Evolutionary conservation across 179 eudicot species (phyloP), one percentile per base, ranked within the genome.

Genomic region (Drosera spatulata): DNA sequence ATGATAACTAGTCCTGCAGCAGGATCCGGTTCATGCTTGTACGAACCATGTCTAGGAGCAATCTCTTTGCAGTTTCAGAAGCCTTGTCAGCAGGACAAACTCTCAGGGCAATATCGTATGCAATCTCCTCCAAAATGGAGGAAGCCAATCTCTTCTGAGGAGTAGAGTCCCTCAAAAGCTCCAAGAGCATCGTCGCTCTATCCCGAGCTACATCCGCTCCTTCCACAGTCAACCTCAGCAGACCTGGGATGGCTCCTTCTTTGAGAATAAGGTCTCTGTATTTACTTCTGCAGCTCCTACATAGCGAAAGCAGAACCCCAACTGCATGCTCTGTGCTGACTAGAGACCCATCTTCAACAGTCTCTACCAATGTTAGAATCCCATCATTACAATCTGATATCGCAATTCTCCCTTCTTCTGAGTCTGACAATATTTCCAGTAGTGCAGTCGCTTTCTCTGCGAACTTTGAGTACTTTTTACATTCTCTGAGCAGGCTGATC

Each of bases 231-330:
- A 86, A 48, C n/a, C 80, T 57, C 39, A 86, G 57, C 55, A 86
- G 87, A 40, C 95, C 95, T 0, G 95, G 95, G 61, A 86, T 78
- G 6, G 85, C 80, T 66, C 95, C 95, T 81, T 84, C 90, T 40
- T 74, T 72, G 5, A 86, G 79, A 59, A 86, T 86, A 42, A 82
- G 85, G 53, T 80, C 85, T 65, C 95, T 59, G 58, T 81, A 86
- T 68, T 81, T 86, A 55, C 56, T 67, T 39, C 85, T 71, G 50
- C 75, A 77, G 63, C 89, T 80, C 61, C 65, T 68, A 58, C 90
- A 86, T 50, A 86, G 51, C 3, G 77, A 50, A 38, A 86, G 74
- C 51, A 86, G 73, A 61, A 82, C 87, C 33, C 95, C 87, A 9
- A 86, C 87, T 8, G 95, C 95, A 49, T 84, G 79, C 60, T 75